These are phyloP conservation scores for Scorias spongiosa DNA, from an alignment of 2,329 filamentous ascomycete genomes.

Conservation along the genomic window DNA sequence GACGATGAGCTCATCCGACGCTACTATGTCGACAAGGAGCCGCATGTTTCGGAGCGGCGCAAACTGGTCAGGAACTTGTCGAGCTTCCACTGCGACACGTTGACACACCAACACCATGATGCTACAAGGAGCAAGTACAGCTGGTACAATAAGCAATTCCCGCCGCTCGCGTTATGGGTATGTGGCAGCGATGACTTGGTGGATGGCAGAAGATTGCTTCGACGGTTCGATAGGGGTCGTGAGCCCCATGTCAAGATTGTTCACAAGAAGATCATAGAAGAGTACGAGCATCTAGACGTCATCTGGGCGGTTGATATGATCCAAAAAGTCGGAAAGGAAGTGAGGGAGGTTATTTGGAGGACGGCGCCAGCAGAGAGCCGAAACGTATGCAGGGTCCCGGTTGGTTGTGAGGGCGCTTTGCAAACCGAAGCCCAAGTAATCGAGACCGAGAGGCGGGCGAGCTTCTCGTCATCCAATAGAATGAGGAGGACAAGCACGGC, in stretches of 20 bases:
- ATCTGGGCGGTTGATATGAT: conserved; percentile 87
- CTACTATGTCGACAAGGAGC: conserved; percentile 16
- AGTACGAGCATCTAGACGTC: conserved; percentile 87
- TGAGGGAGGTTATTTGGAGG: conserved; percentile 72
- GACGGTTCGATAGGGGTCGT: conserved; percentile 56
- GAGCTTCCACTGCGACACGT: conserved; percentile 14
- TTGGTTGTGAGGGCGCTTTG: conserved; percentile 40
- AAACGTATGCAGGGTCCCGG: conserved; percentile 46
- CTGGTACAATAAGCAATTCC: conserved; percentile 69
- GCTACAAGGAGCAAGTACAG: conserved; percentile 32
- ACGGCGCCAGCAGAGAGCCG: conserved; percentile 45
- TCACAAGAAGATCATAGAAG: conserved; percentile 67
- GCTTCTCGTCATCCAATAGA: not conserved
- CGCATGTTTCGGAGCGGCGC: conserved; percentile 11
- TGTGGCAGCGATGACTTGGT: conserved; percentile 72
- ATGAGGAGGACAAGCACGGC: not conserved
- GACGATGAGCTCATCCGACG: conserved; percentile 25
- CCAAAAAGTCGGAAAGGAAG: conserved; percentile 66
- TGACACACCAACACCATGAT: conserved; percentile 17
- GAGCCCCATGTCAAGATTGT: conserved; percentile 73
- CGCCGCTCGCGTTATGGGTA: conserved; percentile 80
- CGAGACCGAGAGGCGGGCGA: not conserved
- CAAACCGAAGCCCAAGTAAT: not conserved
- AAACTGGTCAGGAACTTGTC: conserved; percentile 17
- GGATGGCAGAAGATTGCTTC: conserved; percentile 60